A percentile compares a stretch with the other conserved stretches of the same genome.
These are phyloP conservation scores for Cladosporium sp. DNA, from an alignment of 2,329 filamentous ascomycete species.

Conservation along the genomic window DNA sequence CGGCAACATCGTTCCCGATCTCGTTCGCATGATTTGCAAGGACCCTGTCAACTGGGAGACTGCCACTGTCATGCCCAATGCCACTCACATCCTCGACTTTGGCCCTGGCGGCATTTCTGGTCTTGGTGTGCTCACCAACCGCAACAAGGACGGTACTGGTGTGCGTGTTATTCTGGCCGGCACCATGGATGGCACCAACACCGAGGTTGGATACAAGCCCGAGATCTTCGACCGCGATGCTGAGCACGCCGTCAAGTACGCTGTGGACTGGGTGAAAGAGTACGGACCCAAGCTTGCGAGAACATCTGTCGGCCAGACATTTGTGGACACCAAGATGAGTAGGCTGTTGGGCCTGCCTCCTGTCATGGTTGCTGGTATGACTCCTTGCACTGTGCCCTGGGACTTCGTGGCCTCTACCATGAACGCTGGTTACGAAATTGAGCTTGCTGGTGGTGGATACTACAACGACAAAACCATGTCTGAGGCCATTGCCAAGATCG, in stretches of 20 bases:
- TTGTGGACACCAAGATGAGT: constrained; percentile 96
- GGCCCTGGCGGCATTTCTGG: constrained; percentile 96
- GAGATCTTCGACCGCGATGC: constrained; percentile 96
- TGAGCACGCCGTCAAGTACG: constrained; percentile 90
- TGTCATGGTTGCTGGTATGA: constrained; percentile 91
- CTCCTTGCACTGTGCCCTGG: constrained; percentile 81
- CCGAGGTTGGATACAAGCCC: constrained; percentile 94
- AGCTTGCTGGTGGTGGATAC: constrained; percentile 85
- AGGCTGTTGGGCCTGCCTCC: constrained; percentile 79
- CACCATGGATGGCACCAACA: constrained; percentile 82
- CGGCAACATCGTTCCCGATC: constrained; percentile 72
- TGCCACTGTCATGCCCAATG: constrained; percentile 82
- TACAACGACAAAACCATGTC: constrained; percentile 81
- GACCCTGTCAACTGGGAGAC: constrained; percentile 96
- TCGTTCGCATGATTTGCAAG: constrained; percentile 89
- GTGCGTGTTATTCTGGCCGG: constrained; percentile 95
- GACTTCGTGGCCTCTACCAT: constrained; percentile 90
- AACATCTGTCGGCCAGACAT: constrained; percentile 83
- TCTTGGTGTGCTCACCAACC: constrained; percentile 90
- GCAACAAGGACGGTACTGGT: constrained; percentile 97
- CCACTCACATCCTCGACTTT: constrained; percentile 94
- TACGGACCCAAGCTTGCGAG: constrained; percentile 89
- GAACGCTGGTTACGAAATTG: constrained; percentile 92
- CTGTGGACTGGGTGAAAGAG: constrained; percentile 96
- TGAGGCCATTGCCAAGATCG: constrained; percentile 76